Base-by-base conservation (phyloP, 176 grass and related monocot species). In the Juncus inflexus region DNA sequence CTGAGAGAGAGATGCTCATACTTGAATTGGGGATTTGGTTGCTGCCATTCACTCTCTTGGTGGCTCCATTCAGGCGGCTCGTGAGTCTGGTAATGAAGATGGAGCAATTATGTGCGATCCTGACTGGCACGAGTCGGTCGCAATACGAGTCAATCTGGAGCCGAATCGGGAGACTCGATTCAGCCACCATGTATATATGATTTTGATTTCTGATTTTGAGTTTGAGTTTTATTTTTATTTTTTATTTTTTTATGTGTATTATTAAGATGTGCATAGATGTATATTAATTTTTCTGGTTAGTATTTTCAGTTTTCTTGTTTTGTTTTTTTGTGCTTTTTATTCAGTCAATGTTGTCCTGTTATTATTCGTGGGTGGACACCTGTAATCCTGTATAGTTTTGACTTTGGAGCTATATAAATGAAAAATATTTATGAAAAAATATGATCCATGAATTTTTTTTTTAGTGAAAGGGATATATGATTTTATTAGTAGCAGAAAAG, bases 1-100 rank as follows among this genome's bases (percentile, higher is more conserved):
- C 65, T 14, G 2, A 19, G 64, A 15, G 45, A 72, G 15, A 35
- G 58, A 87, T 95, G 90, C 16, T 95, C 73, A 72, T 86, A 43
- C 42, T 90, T 65, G 90, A 86, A 69, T 15, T 95, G 64, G 90
- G 86, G 65, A 62, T 89, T 52, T 90, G 83, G 79, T 42, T 83
- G 35, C 76, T 95, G 59, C 90, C 90, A 7, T 79, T 95, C 57
- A 95, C 86, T 16, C 79, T 95, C 50, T 12, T 86, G 40, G 52
- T 95, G 13, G 80, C 80, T 55, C 86, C 90, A 43, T 42, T 79
- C 52, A 68, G 90, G 52, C 69, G 74, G 60, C 40, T 95, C 42
- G 85, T 86, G 76, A 66, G 70, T 41, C 69, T 83, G 40, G 74
- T 95, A 9, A 39, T 57, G 7, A 81, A 76, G 74, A 67, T 95